Base-by-base conservation (phyloP, 169 alveolate genomes). In the Cryptosporidium sp. region DNA sequence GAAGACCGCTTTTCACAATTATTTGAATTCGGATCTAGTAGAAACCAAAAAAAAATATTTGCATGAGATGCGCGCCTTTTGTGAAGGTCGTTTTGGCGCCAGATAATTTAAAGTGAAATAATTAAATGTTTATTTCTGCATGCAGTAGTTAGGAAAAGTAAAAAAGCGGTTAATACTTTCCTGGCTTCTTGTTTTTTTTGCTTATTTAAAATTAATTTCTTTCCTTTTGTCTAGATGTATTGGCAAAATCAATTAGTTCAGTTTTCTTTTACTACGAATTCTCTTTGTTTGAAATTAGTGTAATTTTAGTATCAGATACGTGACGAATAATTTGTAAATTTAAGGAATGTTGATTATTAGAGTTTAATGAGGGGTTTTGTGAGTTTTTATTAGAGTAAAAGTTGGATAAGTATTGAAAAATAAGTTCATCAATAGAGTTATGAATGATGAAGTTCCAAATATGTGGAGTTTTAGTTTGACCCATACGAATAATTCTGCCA, bases 401-500 rank as follows among this genome's bases (percentile, higher is more conserved):
- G 51, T 65, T 37, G 26, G 29, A 18, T 37, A 65, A 29, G 3
- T 65, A 65, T 9, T 37, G 67, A 16, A 45, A 43, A 16, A 80
- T 31, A n/a, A 80, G 45, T 37, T 62, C 69, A 23, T 80, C 89
- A 16, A 80, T 50, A 4, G 89, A 80, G 26, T 80, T 23, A 10
- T 59, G 41, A 16, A 80, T 67, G 10, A 80, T 31, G n/a, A 80
- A 80, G 29, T 65, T 43, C 95, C 95, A 92, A 23, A 92, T 86
- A 62, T 91, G 92, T 12, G 94, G 91, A 14, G 75, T 93, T 23
- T 71, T 84, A 2, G 58, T 86, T 80, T 92, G 95, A 5, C 92
- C 94, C 93, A 92, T 91, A 14, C 95, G 33, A 35, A 84, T 80
- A 50, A 92, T 85, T n/a, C 95, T 71, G 4, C 93, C 95, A 37